These are phyloP conservation scores for Ramaria sp. DNA, from an alignment of 768 basidiomycete species.

Conservation along the genomic window DNA sequence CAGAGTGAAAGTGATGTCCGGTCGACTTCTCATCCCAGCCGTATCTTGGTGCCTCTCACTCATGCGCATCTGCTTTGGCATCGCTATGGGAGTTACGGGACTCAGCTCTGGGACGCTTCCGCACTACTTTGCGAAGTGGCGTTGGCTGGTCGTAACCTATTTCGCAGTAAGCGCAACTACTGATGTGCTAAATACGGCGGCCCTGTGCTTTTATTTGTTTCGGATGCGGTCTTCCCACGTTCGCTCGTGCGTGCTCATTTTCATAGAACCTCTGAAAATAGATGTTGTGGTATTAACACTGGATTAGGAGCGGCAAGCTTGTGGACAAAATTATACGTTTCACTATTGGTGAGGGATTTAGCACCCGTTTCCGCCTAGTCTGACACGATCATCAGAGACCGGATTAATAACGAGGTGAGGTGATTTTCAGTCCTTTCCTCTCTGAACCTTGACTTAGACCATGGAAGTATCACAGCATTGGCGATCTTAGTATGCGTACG, in stretches of 20 bases:
- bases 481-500: neutral
- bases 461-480: neutral
- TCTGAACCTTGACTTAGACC: neutral
- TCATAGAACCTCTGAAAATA: neutral
- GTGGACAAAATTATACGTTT: neutral
- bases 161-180: neutral
- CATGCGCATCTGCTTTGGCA: neutral
- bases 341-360: neutral
- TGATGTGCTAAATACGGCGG: neutral
- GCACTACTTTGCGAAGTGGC: neutral
- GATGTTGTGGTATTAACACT: neutral
- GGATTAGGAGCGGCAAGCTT: neutral
- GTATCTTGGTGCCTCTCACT: neutral
- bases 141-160: neutral
- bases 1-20: neutral
- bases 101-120: neutral
- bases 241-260: neutral
- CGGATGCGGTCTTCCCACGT: neutral
- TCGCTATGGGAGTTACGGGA: neutral
- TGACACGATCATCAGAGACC: neutral
- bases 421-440: neutral
- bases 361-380: neutral
- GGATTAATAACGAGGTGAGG: neutral
- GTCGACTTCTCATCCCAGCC: neutral
- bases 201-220: neutral